These are phyloP conservation scores for Lachnellula hyalina DNA, from an alignment of 2,329 filamentous ascomycete genomes.

Conservation along the genomic window DNA sequence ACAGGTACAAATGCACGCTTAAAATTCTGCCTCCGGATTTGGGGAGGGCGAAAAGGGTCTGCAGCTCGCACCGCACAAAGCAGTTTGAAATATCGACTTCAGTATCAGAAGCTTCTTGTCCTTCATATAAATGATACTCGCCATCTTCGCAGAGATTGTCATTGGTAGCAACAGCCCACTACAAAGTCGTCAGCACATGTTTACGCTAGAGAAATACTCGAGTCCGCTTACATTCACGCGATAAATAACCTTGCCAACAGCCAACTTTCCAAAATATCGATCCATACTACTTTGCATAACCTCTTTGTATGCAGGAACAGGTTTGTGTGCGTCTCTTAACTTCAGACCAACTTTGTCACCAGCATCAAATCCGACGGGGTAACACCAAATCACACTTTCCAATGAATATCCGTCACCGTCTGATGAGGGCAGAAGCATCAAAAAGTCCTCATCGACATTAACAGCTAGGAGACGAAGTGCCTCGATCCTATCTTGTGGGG, in stretches of 20 bases:
- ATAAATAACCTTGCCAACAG: constrained; percentile 47
- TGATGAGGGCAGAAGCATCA: constrained; percentile 46
- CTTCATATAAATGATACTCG: constrained; percentile 7
- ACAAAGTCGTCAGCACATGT: neutral
- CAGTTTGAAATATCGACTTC: constrained; percentile 26
- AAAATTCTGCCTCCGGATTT: constrained; percentile 48
- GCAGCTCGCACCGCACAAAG: constrained; percentile 49
- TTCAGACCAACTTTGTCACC: constrained; percentile 44
- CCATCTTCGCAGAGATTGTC: constrained; percentile 3
- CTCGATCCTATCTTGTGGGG: constrained; percentile 28
- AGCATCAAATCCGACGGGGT: constrained; percentile 51
- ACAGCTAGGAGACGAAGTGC: constrained; percentile 42
- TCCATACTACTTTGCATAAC: constrained; percentile 55
- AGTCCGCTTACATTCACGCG: constrained; percentile 39
- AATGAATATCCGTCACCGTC: constrained; percentile 40
- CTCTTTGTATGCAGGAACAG: constrained; percentile 48
- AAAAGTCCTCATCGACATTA: constrained; percentile 53
- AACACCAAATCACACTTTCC: constrained; percentile 48
- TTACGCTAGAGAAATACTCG: neutral
- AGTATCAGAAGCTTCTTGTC: constrained; percentile 1
- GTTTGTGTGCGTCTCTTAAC: constrained; percentile 48
- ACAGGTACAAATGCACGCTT: constrained; percentile 54
- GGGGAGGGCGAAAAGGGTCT: constrained; percentile 54
- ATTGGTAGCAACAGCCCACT: constrained; percentile 7
- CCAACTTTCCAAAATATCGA: constrained; percentile 48